Conservation (phyloP, 148 eudicot genomes). For the Vaccinium darrowii region DNA sequence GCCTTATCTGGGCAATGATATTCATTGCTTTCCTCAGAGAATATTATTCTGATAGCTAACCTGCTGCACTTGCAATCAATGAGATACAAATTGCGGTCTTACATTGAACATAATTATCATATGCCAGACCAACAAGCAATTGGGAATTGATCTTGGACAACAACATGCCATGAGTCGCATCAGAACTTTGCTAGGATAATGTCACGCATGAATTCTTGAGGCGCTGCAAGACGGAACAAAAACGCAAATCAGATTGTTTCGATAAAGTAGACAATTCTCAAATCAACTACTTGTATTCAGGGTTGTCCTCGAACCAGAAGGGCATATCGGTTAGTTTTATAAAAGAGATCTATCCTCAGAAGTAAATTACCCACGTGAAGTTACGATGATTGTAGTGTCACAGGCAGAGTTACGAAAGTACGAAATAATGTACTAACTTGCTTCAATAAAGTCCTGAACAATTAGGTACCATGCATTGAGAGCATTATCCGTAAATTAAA, state of each 20-base stretch:
- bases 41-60: neutral
- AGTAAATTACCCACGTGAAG: neutral
- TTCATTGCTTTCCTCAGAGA: neutral
- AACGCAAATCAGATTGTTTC: conserved; percentile 1
- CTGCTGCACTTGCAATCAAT: too few relatives aligned
- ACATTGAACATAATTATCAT: neutral
- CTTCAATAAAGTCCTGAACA: neutral
- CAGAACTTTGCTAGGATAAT: conserved; percentile 10
- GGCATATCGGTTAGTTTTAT: neutral
- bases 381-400: neutral
- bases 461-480: neutral
- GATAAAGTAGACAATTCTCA: neutral
- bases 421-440: neutral
- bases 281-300: neutral
- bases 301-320: neutral
- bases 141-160: neutral
- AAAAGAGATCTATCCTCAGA: neutral
- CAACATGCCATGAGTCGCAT: neutral
- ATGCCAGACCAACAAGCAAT: neutral
- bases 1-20: neutral
- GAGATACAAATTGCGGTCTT: neutral
- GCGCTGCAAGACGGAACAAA: conserved; percentile 17
- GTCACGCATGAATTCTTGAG: conserved; percentile 15
- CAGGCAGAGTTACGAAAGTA: neutral
- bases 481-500: neutral